Percentiles rank a stretch among this genome's conserved stretches.
These are phyloP conservation scores for Phyllostachys edulis DNA, from an alignment of 176 grass and related monocot species.

Conservation along the genomic window DNA sequence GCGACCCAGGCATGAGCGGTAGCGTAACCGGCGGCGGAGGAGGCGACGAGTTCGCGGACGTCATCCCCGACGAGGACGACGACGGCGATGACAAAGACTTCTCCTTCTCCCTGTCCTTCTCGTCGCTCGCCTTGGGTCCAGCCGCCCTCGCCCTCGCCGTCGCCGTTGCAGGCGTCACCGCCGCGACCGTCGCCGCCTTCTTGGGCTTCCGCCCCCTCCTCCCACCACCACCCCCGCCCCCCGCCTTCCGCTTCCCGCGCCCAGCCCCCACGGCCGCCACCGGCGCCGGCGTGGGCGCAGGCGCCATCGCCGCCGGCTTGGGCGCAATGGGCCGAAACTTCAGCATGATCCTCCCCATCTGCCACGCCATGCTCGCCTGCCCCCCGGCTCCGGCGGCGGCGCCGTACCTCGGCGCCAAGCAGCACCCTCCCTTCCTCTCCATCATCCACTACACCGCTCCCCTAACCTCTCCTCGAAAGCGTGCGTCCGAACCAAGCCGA, in stretches of 20 bases:
- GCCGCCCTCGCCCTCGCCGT: neutral
- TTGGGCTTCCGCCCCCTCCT: conserved; percentile 41
- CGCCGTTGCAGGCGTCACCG: too few relatives aligned
- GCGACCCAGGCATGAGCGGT: conserved; percentile 36
- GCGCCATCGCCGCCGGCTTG: conserved; percentile 53
- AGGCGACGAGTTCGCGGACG: conserved; percentile 42
- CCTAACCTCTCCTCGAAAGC: neutral
- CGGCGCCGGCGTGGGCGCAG: neutral
- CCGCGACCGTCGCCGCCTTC: neutral
- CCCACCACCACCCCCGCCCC: neutral
- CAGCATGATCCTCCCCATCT: conserved; percentile 68
- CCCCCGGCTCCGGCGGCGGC: neutral
- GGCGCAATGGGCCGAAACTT: conserved; percentile 89
- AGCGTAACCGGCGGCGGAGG: conserved; percentile 15
- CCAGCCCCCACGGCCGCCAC: neutral
- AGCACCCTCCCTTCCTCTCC: conserved; percentile 72
- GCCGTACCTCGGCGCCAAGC: conserved; percentile 39
- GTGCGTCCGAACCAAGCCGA: neutral
- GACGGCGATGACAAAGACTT: conserved; percentile 42
- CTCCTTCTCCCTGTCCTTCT: conserved; percentile 10
- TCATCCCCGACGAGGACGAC: conserved; percentile 37
- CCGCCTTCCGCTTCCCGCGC: conserved; percentile 36
- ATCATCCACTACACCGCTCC: conserved; percentile 3
- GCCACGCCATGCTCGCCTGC: conserved; percentile 35
- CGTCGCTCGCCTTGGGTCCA: neutral